These are phyloP conservation scores for Solanum sejunctum DNA, from an alignment of 257 asterid genomes.

Conservation along the genomic window DNA sequence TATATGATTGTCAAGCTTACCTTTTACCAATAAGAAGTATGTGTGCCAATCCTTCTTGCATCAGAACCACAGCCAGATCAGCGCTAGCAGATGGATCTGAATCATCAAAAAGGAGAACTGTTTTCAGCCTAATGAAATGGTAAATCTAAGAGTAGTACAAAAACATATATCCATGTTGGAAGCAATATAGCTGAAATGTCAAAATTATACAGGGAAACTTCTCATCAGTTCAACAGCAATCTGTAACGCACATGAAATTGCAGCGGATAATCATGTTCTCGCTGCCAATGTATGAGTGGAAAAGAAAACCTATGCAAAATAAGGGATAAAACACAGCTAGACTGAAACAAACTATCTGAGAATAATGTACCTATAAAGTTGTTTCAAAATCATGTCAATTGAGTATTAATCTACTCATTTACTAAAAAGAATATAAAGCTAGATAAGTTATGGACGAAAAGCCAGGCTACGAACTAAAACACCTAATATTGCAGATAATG, in stretches of 20 bases:
- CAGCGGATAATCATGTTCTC: background rate
- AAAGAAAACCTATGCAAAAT: background rate
- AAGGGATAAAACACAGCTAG: background rate
- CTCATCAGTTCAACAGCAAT: background rate
- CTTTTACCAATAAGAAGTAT: conserved; percentile 85
- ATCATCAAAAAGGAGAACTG: conserved; percentile 6
- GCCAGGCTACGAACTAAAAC: background rate
- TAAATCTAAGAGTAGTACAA: background rate
- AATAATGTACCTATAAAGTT: background rate
- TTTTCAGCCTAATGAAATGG: conserved; percentile 5
- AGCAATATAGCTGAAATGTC: background rate
- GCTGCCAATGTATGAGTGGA: no score
- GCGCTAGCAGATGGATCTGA: conserved; percentile 93
- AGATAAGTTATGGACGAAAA: background rate
- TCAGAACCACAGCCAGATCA: conserved; percentile 79
- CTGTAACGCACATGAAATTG: background rate
- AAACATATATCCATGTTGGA: background rate
- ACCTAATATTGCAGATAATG: background rate
- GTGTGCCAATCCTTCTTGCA: conserved; percentile 95
- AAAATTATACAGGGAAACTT: background rate
- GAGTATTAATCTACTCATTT: background rate
- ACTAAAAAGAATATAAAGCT: background rate
- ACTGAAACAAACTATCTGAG: background rate
- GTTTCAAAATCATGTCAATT: background rate
- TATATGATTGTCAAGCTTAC: conserved; percentile 17